Base-by-base conservation (phyloP, 2,329 filamentous ascomycete genomes). In the Neurospora crassa region DNA sequence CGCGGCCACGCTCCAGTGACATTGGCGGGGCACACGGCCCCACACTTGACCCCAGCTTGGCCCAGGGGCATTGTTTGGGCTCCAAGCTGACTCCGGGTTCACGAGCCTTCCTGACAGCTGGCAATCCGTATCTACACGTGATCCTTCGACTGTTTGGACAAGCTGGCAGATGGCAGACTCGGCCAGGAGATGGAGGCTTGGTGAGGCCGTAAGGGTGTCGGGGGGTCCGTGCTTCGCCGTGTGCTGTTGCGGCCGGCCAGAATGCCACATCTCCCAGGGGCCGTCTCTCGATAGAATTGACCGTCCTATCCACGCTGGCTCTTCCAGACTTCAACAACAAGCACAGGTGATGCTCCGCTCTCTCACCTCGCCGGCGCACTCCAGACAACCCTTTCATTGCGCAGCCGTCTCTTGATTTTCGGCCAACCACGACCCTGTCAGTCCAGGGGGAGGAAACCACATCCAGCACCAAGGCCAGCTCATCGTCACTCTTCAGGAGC, bases 191-290 rank as follows among this genome's bases (percentile, higher is more conserved):
- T 63, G 53, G 53, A 63, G 53, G 24, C 29, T 63, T 63, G 53
- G 53, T 34, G 53, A 37, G 53, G 53, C 53, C 53, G 53, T 12
- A 29, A 63, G 53, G 53, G 53, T 63, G 53, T 63, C 53, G 53
- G 53, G 53, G 53, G 53, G 53, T 63, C 53, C 53, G 53, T 63
- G 53, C 53, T 63, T n/a, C 53, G 24, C 24, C 3, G 24, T 63
- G 47, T 59, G 53, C 7, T 34, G 69, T 70, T 72, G 71, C 53
- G 69, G 68, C 43, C 69, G 71, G 73, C 73, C 73, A 74, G 74
- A 75, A 76, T 77, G 76, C 75, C 76, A 77, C 76, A 77, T 77
- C 76, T 76, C 75, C 73, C 72, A 74, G 73, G 73, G 70, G 68
- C 69, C 67, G 42, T 43, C 71, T 71, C 72, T 73, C 69, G 74